phyloP scores from a whole-genome alignment of 2,329 filamentous ascomycete species.

The Pezicula carpinea region DNA sequence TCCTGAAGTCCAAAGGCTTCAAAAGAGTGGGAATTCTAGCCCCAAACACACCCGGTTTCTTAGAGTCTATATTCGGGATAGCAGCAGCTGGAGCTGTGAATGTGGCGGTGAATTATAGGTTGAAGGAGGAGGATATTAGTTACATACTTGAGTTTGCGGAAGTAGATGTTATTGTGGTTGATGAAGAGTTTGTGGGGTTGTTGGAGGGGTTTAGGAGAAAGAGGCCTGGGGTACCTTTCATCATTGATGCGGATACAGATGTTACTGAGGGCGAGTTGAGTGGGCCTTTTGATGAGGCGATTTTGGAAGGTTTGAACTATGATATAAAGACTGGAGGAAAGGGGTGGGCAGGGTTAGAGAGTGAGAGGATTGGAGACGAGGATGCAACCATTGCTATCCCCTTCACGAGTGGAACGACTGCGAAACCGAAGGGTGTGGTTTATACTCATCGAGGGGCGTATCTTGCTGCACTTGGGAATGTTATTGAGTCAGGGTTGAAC shows the following conservation, averaged over 20 bases:
- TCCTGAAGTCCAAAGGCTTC: constrained; percentile 67
- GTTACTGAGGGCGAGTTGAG: constrained; percentile 66
- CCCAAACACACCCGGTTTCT: constrained; percentile 90
- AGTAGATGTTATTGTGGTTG: constrained; percentile 81
- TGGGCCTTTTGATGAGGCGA: constrained; percentile 78
- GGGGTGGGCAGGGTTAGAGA: constrained; percentile 74
- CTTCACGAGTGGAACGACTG: constrained; percentile 92
- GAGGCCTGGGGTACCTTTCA: constrained; percentile 61
- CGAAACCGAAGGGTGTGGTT: constrained; percentile 85
- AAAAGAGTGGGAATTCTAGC: constrained; percentile 79
- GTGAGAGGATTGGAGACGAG: constrained; percentile 63
- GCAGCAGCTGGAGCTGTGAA: constrained; percentile 75
- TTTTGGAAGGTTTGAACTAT: constrained; percentile 72
- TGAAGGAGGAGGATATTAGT: constrained; percentile 79
- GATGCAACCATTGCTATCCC: constrained; percentile 80
- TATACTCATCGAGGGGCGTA: constrained; percentile 88
- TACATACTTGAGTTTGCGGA: constrained; percentile 90
- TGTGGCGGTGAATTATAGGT: constrained; percentile 67
- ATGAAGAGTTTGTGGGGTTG: constrained; percentile 71
- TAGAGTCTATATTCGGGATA: constrained; percentile 86
- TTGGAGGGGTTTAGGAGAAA: constrained; percentile 60
- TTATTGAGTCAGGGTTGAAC: constrained; percentile 86
- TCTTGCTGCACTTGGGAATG: constrained; percentile 76
- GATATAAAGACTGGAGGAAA: constrained; percentile 61
- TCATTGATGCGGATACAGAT: constrained; percentile 81